Evolutionary conservation across 108 stramenopile genomes (phyloP).

Genomic region (Craspedostauros australis): DNA sequence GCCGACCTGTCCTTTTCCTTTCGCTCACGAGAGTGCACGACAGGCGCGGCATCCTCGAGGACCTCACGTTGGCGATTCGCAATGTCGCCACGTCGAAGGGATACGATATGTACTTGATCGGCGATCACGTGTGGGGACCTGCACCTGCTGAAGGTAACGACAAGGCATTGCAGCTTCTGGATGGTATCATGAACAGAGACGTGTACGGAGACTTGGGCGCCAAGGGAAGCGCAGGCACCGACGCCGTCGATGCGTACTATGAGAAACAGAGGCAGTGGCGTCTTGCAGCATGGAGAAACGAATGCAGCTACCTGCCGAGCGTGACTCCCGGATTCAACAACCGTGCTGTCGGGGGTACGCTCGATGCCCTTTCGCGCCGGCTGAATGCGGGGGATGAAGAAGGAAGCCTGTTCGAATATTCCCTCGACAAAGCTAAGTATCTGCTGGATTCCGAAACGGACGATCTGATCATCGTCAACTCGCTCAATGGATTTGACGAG

Average conservation of each 20-base stretch:
- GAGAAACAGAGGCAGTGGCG: conserved; percentile 20
- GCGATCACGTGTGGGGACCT: conserved; percentile 19
- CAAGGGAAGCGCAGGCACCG: conserved; percentile 2
- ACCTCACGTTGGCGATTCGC: conserved; percentile 8
- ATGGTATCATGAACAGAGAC: conserved; percentile 16
- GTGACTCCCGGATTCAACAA: conserved; percentile 24
- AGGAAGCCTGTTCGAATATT: conserved; percentile 6
- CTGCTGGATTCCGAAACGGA: conserved; percentile 3
- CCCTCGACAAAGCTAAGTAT: conserved; percentile 10
- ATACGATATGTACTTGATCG: conserved; percentile 17
- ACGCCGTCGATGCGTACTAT: conserved; percentile 7
- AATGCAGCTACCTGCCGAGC: conserved; percentile 9
- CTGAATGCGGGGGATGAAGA: neutral
- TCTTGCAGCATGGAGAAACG: conserved; percentile 12
- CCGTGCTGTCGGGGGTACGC: neutral
- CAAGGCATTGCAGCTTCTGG: neutral
- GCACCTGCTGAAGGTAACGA: neutral
- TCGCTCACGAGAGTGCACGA: conserved; percentile 12
- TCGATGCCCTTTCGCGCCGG: conserved; percentile 4
- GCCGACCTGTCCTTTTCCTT: conserved; percentile 24
- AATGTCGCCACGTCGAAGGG: neutral
- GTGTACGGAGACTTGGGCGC: conserved; percentile 19
- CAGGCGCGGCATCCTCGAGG: neutral
- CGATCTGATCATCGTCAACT: conserved; percentile 13
- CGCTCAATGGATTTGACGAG: conserved; percentile 20